Evolutionary conservation across 2,329 filamentous ascomycete genomes (phyloP).

Genomic region (Blastomyces gilchristii): DNA sequence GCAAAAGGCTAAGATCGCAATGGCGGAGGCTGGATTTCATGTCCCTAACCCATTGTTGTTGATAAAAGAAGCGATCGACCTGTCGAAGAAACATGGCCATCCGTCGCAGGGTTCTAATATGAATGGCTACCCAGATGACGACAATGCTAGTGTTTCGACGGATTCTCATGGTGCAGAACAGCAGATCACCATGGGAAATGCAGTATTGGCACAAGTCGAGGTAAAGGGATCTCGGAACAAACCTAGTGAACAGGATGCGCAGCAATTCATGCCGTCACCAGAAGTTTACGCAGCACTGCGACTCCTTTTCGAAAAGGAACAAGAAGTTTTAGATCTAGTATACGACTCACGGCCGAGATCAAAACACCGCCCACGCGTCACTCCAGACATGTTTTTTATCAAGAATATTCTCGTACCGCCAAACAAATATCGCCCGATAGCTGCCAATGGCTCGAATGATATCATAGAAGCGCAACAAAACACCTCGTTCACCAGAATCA

Average conservation of each 20-base stretch:
- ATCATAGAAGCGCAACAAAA: slow-evolving; percentile 87
- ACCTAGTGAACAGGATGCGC: slow-evolving; percentile 34
- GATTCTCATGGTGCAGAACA: slow-evolving; percentile 49
- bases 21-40: slow-evolving; percentile 60
- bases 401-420: slow-evolving; percentile 78
- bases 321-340: slow-evolving; percentile 71
- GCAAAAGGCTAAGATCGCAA: slow-evolving; percentile 64
- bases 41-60: slow-evolving; percentile 60
- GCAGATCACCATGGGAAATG: slow-evolving; percentile 46
- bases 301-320: slow-evolving; percentile 76
- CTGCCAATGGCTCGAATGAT: slow-evolving; percentile 65
- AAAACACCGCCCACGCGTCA: slow-evolving; percentile 49
- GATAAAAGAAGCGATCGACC: slow-evolving; percentile 39
- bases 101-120: slow-evolving; percentile 11
- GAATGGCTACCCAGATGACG: slow-evolving; percentile 20
- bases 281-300: slow-evolving; percentile 72
- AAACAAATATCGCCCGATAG: slow-evolving; percentile 82
- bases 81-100: slow-evolving; percentile 25
- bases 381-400: slow-evolving; percentile 88
- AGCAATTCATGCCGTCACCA: slow-evolving; percentile 69
- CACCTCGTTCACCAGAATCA: slow-evolving; percentile 71
- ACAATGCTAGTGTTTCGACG: slow-evolving; percentile 48
- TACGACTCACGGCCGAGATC: slow-evolving; percentile 65
- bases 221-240: slow-evolving; percentile 25
- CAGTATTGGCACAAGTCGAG: slow-evolving; percentile 28